phyloP scores from a whole-genome alignment of 1,139 yeast genomes.

The Taphrina deformans region DNA sequence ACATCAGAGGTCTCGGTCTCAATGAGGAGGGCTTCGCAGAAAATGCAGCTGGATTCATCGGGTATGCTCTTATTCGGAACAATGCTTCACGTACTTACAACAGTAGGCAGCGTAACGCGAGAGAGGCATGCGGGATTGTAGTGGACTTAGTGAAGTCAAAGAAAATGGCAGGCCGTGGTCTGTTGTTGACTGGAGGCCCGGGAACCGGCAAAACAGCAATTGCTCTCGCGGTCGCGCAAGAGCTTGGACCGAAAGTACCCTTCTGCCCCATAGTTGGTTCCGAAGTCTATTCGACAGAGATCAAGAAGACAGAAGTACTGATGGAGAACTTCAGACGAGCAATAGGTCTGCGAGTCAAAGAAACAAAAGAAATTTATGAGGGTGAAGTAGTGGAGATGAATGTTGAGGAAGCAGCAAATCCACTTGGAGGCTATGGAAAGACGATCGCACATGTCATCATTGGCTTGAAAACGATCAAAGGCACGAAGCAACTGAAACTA shows the following conservation, averaged over 20 bases:
- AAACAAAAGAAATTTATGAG: conserved; percentile 95
- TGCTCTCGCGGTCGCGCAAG: conserved; percentile 94
- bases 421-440: conserved; percentile 96
- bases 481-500: conserved; percentile 85
- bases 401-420: conserved; percentile 96
- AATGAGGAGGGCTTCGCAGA: conserved; percentile 89
- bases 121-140: conserved; percentile 96
- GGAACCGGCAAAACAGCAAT: conserved; percentile 98
- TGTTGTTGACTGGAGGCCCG: conserved; percentile 93
- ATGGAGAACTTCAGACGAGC: conserved; percentile 98
- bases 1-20: conserved; percentile 89
- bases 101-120: conserved; percentile 74
- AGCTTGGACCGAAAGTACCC: conserved; percentile 96
- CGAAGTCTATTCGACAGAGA: conserved; percentile 94
- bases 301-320: conserved; percentile 91
- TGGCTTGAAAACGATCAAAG: conserved; percentile 92
- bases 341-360: conserved; percentile 86
- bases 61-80: not conserved
- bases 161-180: conserved; percentile 95
- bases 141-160: conserved; percentile 92
- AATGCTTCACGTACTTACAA: not conserved
- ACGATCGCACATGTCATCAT: conserved; percentile 92
- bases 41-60: conserved; percentile 62
- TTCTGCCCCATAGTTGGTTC: conserved; percentile 97
- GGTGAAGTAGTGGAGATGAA: conserved; percentile 97